Conservation (phyloP, 768 basidiomycete species). For the Pisolithus tinctorius region DNA sequence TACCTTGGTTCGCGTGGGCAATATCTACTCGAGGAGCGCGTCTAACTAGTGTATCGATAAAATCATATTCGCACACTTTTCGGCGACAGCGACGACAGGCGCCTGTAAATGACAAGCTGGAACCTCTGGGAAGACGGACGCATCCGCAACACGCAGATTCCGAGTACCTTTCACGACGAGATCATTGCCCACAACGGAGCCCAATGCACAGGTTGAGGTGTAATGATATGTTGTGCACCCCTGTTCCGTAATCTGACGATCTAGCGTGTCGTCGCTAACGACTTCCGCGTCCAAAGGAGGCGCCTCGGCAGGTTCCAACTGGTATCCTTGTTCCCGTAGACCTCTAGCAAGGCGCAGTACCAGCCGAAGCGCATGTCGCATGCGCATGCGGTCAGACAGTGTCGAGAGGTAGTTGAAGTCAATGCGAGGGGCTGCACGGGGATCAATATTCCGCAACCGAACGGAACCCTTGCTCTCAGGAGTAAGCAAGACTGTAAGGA, state of each 20-base stretch:
- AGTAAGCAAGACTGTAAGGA: slow-evolving; percentile 20
- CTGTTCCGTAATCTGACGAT: neutral
- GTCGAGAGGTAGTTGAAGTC: slow-evolving; percentile 5
- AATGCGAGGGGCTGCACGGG: slow-evolving; percentile 10
- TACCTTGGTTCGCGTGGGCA: neutral
- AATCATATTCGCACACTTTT: slow-evolving; percentile 34
- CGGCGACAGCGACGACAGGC: slow-evolving; percentile 28
- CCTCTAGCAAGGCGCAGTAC: neutral
- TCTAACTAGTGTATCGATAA: neutral
- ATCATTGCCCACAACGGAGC: slow-evolving; percentile 40
- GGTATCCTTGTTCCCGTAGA: neutral
- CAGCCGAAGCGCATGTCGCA: slow-evolving; percentile 6
- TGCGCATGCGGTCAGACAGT: slow-evolving; percentile 3
- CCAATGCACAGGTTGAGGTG: slow-evolving; percentile 32
- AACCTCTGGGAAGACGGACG: slow-evolving; percentile 25
- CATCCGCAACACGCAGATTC: slow-evolving; percentile 36
- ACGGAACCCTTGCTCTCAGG: slow-evolving; percentile 14
- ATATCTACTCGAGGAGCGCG: too few species aligned
- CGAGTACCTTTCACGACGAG: slow-evolving; percentile 39
- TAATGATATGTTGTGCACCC: slow-evolving; percentile 30
- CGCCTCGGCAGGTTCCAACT: neutral
- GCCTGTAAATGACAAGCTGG: slow-evolving; percentile 28
- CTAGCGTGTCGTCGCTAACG: neutral
- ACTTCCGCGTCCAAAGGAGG: neutral
- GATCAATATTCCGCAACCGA: slow-evolving; percentile 14